Evolutionary conservation across 441 rosid genomes (phyloP), one percentile per base, ranked within the genome.

Genomic region (Croton setiger): DNA sequence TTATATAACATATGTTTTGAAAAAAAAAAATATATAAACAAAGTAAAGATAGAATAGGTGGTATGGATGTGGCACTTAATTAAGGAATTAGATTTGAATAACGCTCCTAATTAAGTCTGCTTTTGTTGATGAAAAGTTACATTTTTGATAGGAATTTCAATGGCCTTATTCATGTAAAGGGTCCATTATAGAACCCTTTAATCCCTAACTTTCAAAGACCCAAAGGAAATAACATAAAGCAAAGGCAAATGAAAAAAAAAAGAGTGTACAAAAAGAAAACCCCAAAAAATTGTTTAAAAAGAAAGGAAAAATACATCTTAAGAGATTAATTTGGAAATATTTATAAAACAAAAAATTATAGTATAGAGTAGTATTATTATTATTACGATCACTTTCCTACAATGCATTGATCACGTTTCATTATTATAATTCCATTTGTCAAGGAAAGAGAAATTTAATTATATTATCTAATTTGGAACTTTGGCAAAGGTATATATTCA

Each of bases 131-230:
- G 66, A 43, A 66, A 67, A 23, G 58, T 35, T 44, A 1, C 5
- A 6, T 17, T 60, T 44, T 54, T 49, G 11, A 23, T 39, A 14
- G 33, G 7, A 60, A 35, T n/a, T 39, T 61, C 47, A 15, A 41
- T 53, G 13, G 5, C 15, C 39, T 49, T 57, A 23, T 65, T 55
- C 18, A 18, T 49, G 58, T 72, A 69, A 72, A 69, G 81, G 71
- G 66, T 27, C 67, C 67, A 41, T 57, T 39, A 55, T 45, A 39
- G n/a, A 54, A 47, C 64, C 69, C 58, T 66, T 45, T 65, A 12
- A 33, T 66, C 23, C 55, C 53, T 59, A 23, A 70, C 48, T 74
- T 61, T 70, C 18, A 67, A 48, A 67, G 68, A 48, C 7, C 13
- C 13, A 44, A 63, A 3, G 27, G 18, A 21, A 44, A 49, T 13